Evolutionary conservation across 1,139 yeast genomes (phyloP).

Genomic region (Saccharomyces hybrid): DNA sequence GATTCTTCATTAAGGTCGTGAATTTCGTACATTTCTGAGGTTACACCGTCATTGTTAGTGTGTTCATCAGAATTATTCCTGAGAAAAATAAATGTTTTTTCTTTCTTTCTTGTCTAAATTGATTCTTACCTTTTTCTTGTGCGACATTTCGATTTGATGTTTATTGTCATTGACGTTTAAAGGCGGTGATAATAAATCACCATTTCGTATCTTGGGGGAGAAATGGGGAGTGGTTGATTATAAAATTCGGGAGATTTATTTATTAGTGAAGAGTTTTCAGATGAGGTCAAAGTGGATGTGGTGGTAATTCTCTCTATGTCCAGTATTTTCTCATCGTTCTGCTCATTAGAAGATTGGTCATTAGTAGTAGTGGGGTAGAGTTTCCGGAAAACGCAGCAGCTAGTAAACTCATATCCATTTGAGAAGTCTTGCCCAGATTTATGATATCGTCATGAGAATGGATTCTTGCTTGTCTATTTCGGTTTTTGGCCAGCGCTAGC

Average conservation of each 20-base stretch:
- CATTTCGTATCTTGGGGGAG: background rate
- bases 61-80: background rate
- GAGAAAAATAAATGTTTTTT: background rate
- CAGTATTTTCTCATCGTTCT: background rate
- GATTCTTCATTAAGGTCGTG: background rate
- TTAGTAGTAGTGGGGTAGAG: conserved; percentile 2
- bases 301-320: background rate
- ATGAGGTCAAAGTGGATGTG: background rate
- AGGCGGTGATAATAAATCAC: background rate
- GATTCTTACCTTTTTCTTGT: background rate
- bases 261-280: background rate
- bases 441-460: conserved; percentile 28
- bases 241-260: background rate
- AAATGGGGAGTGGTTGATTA: background rate
- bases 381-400: conserved; percentile 2
- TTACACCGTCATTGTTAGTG: background rate
- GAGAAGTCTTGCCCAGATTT: conserved; percentile 11
- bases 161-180: background rate
- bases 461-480: conserved; percentile 27
- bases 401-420: background rate
- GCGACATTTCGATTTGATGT: background rate
- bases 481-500: conserved; percentile 11
- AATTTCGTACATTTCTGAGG: background rate
- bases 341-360: background rate
- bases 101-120: background rate